Evolutionary conservation across 2,329 filamentous ascomycete species (phyloP).

Genomic region (Lecanosticta acicola): DNA sequence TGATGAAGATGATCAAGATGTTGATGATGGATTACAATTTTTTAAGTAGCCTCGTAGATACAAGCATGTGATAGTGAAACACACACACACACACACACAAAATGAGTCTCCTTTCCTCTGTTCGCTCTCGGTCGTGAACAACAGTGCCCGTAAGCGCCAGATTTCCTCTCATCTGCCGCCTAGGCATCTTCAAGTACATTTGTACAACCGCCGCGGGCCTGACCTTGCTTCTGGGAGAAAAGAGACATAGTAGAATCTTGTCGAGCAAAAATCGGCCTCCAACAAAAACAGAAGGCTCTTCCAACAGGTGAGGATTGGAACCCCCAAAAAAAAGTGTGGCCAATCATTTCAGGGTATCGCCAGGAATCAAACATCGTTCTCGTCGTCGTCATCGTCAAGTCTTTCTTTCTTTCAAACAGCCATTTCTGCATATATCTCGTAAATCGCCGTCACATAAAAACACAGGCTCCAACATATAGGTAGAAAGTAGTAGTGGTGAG

Average conservation of each 20-base stretch:
- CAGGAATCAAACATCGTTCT: slow-evolving; percentile 15
- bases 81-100: too few species aligned
- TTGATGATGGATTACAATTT: slow-evolving; percentile 10
- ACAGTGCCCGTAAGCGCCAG: too few species aligned
- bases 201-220: not conserved
- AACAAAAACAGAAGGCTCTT: slow-evolving; percentile 1
- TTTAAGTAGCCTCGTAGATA: not conserved
- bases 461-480: not conserved
- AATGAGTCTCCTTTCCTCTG: too few species aligned
- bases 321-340: slow-evolving; percentile 3
- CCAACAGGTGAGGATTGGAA: slow-evolving; percentile 3
- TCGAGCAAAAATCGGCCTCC: not conserved
- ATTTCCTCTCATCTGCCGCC: too few species aligned
- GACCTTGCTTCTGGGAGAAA: too few species aligned
- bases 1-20: not conserved
- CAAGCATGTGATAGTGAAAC: too few species aligned
- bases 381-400: too few species aligned
- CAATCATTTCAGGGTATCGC: slow-evolving; percentile 18
- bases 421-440: slow-evolving; percentile 11
- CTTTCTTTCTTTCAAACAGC: slow-evolving; percentile 12
- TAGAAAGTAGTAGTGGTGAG: too few species aligned
- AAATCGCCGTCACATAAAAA: slow-evolving; percentile 2
- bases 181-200: too few species aligned
- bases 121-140: too few species aligned
- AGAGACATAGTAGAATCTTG: not conserved